Conservation (phyloP, 306 rosid species). For the Castanea sativa region DNA sequence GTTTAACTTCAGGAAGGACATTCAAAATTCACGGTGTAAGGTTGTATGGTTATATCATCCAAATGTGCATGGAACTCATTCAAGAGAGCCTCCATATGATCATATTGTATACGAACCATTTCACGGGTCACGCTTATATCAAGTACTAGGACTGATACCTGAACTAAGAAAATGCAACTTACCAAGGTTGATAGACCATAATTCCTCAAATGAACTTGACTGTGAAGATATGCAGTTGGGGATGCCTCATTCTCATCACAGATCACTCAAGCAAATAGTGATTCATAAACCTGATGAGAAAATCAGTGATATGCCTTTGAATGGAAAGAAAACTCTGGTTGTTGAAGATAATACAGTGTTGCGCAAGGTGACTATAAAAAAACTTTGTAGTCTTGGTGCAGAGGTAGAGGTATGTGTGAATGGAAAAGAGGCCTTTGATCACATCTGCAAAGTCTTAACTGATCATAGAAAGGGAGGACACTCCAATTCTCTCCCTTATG, state of each 20-base stretch:
- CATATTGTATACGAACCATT: not conserved
- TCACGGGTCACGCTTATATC: constrained; percentile 2
- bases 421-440: constrained; percentile 1
- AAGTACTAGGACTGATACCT: constrained; percentile 9
- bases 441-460: not conserved
- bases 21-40: not conserved
- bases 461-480: not conserved
- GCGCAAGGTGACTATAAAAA: not conserved
- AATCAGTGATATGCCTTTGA: not conserved
- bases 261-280: not conserved
- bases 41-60: constrained; percentile 5
- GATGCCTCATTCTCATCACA: not conserved
- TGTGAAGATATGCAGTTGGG: not conserved
- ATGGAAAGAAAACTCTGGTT: constrained; percentile 6
- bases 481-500: not conserved
- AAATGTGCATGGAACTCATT: not conserved
- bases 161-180: constrained; percentile 3
- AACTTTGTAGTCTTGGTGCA: not conserved
- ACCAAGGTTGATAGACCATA: not conserved
- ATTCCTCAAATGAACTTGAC: not conserved
- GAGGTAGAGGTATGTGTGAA: constrained; percentile 2
- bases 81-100: not conserved
- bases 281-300: not conserved
- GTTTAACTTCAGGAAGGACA: not conserved
- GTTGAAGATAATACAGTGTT: not conserved